These are phyloP conservation scores for Coleophoma eucalyptorum DNA, from an alignment of 2,329 filamentous ascomycete species.

Conservation along the genomic window DNA sequence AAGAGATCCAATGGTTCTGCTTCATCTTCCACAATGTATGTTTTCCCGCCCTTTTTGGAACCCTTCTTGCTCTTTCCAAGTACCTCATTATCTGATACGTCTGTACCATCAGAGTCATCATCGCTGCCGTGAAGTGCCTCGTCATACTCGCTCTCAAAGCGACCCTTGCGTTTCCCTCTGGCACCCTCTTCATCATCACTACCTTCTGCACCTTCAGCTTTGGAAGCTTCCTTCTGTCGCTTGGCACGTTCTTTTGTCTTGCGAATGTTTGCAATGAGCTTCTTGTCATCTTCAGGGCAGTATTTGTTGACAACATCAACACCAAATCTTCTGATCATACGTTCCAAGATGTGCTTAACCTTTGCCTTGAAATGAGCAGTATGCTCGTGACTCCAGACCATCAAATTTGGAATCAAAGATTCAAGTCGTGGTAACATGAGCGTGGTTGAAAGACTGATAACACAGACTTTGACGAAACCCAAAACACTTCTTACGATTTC, in stretches of 20 bases:
- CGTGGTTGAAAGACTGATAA: slow-evolving; percentile 77
- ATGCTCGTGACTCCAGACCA: slow-evolving; percentile 97
- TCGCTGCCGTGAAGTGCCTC: slow-evolving; percentile 75
- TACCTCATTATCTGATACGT: slow-evolving; percentile 59
- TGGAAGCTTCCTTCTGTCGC: slow-evolving; percentile 74
- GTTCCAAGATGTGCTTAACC: slow-evolving; percentile 96
- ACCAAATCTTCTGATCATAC: slow-evolving; percentile 89
- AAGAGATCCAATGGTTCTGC: slow-evolving; percentile 94
- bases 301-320: slow-evolving; percentile 74
- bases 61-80: slow-evolving; percentile 40
- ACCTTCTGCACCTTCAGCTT: slow-evolving; percentile 51
- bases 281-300: slow-evolving; percentile 82
- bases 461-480: slow-evolving; percentile 94
- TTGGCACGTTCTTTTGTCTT: slow-evolving; percentile 92
- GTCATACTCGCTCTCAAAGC: slow-evolving; percentile 91
- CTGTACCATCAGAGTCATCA: slow-evolving; percentile 53
- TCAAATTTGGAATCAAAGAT: slow-evolving; percentile 80
- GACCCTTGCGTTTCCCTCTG: slow-evolving; percentile 47
- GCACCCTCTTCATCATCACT: slow-evolving; percentile 53
- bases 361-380: slow-evolving; percentile 96
- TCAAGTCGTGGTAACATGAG: slow-evolving; percentile 75
- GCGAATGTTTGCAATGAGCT: slow-evolving; percentile 89
- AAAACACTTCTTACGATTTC: slow-evolving; percentile 94
- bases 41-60: slow-evolving; percentile 58
- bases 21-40: slow-evolving; percentile 91